Evolutionary conservation across 768 basidiomycete species (phyloP), one percentile per base, ranked within the genome.

Genomic region (Termitomyces sp.): DNA sequence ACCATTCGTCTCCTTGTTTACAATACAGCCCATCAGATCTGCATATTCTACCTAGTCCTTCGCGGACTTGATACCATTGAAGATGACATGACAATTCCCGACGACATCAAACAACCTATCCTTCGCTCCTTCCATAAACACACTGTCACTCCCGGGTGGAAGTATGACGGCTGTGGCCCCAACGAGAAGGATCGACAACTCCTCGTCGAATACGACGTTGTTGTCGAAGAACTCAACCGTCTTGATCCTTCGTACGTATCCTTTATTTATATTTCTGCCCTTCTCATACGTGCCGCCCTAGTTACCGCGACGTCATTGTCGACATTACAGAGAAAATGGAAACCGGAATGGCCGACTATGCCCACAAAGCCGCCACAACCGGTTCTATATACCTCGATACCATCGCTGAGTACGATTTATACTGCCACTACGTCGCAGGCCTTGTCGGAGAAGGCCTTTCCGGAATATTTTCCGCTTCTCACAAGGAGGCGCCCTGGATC

Each of bases 361-460:
- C 92, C 1, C 91, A 91, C 71, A 85, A 86, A 61, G 86, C 91
- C 5, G 86, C 87, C 5, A 74, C 86, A 5, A 83, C 84, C 0
- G 85, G 85, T 50, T 74, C 81, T 44, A 79, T 85, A 60, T 87
- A 87, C 65, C 79, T 97, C 54, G 80, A 84, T 45, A 84, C 87
- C 6, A 72, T 94, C 53, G 77, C 84, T 38, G 94, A 97, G 62
- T 99, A 94, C 74, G 93, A 98, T 69, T 81, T 99, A 14, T 99
- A 99, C 72, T 99, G 96, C 69, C 96, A 99, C 71, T 98, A 94
- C 67, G 96, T 98, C 63, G 96, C 96, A 0, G 96, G 96, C 3
- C 87, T 99, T 55, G 96, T 98, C 57, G 96, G 96, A 37, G 95
- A 98, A 70, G 95, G 95, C 46, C 82, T 96, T 33, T 93, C 91